A percentile compares a stretch with the other conserved stretches of the same genome.
Conservation (phyloP, 225 moss, liverwort and hornwort species). For the Polytrichum commune region DNA sequence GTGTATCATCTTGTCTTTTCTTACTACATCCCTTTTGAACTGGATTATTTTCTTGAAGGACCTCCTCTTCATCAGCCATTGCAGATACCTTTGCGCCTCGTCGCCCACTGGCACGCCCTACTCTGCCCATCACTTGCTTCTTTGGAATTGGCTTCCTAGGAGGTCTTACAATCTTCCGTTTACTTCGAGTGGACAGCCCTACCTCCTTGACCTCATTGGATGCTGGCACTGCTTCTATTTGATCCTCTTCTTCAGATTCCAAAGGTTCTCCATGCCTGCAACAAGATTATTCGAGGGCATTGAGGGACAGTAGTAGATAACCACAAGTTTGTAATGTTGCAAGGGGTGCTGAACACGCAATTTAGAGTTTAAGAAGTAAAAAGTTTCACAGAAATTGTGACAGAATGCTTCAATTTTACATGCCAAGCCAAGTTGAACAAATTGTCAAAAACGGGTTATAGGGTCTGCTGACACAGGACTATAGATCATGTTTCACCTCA, state of each 20-base stretch:
- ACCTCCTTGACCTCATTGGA: constrained; percentile 19
- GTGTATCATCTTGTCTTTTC: not conserved
- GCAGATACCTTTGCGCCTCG: constrained; percentile 17
- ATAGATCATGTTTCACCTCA: constrained; percentile 40
- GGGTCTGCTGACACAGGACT: too few relatives aligned
- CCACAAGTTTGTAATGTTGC: too few relatives aligned
- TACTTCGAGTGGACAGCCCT: constrained; percentile 36
- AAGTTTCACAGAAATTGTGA: too few relatives aligned
- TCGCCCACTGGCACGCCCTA: constrained; percentile 37
- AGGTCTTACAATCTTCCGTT: constrained; percentile 26
- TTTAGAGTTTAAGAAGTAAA: too few relatives aligned
- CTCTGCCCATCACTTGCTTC: constrained; percentile 43
- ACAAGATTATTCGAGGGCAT: not conserved
- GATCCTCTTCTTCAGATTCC: constrained; percentile 34
- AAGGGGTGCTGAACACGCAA: too few relatives aligned
- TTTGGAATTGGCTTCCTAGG: constrained; percentile 31
- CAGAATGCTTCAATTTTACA: too few relatives aligned
- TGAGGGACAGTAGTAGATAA: too few relatives aligned
- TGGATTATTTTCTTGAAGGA: constrained; percentile 16
- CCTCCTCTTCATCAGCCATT: constrained; percentile 20
- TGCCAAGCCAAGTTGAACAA: too few relatives aligned
- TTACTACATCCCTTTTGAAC: not conserved
- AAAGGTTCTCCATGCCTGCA: constrained; percentile 24
- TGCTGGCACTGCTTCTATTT: constrained; percentile 3
- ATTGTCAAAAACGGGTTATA: too few relatives aligned